A percentile compares a stretch with the other conserved stretches of the same genome.
Conservation (phyloP, 441 rosid species). For the Eruca vesicaria region DNA sequence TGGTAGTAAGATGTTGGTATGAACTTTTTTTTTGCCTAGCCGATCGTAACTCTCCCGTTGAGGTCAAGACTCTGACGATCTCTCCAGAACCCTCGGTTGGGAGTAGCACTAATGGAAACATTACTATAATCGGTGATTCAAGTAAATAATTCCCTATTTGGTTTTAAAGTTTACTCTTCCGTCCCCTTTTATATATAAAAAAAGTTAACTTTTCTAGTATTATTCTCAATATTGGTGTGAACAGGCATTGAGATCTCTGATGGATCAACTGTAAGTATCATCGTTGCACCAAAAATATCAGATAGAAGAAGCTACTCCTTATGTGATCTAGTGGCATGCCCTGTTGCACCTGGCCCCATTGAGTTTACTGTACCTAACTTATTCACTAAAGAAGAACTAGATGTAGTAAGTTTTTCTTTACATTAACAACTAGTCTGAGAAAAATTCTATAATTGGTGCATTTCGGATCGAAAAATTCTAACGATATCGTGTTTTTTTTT, state of each 20-base stretch:
- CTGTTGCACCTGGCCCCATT: slow-evolving; percentile 1
- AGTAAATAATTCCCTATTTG: neutral
- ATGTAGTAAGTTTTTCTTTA: neutral
- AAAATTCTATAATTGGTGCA: too few relatives aligned
- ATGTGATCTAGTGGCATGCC: slow-evolving; percentile 5
- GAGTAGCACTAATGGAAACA: neutral
- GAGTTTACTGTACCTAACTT: neutral
- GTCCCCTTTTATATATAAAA: neutral
- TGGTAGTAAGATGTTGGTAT: neutral
- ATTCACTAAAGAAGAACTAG: neutral
- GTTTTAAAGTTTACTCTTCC: neutral
- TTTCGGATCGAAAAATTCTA: neutral
- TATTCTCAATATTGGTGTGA: neutral
- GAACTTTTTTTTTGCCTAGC: neutral
- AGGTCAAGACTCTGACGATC: neutral
- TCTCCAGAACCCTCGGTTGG: neutral
- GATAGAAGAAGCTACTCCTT: neutral
- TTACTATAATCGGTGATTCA: neutral
- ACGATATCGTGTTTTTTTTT: neutral
- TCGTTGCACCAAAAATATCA: neutral
- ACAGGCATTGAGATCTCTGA: slow-evolving; percentile 3
- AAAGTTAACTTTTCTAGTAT: too few relatives aligned
- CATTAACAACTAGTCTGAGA: neutral
- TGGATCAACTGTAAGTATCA: neutral
- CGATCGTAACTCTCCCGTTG: neutral